These are phyloP conservation scores for Salvia miltiorrhiza DNA, from an alignment of 257 asterid species.

Conservation along the genomic window DNA sequence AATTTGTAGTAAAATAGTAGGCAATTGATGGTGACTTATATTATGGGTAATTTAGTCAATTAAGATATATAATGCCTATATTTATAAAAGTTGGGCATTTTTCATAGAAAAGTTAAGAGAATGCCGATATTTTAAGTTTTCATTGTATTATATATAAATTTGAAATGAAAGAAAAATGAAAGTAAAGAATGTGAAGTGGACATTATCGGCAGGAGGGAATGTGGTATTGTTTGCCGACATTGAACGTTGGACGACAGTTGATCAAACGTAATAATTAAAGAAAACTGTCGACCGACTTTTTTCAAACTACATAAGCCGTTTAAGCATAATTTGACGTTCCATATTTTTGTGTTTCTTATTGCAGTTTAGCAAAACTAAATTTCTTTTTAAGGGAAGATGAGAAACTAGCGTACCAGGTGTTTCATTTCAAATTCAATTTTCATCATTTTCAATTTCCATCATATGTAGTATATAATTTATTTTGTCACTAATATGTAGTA, in stretches of 20 bases:
- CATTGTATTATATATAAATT: too few species aligned
- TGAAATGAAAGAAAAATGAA: background rate
- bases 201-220: constrained; percentile 14
- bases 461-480: too few species aligned
- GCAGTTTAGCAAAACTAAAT: background rate
- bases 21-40: too few species aligned
- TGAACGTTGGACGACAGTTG: constrained; percentile 38
- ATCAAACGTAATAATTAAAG: background rate
- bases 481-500: too few species aligned
- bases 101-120: too few species aligned
- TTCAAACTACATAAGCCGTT: constrained; percentile 4
- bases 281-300: constrained; percentile 31
- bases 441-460: background rate
- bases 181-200: too few species aligned
- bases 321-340: too few species aligned
- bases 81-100: too few species aligned
- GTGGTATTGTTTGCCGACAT: constrained; percentile 28
- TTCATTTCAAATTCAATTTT: background rate
- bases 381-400: background rate
- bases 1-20: too few species aligned
- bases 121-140: too few species aligned
- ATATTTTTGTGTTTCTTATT: background rate
- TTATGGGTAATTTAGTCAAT: too few species aligned
- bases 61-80: too few species aligned
- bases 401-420: background rate